These are phyloP conservation scores for Penicillium sp. DNA, from an alignment of 2,329 filamentous ascomycete genomes.

Conservation along the genomic window DNA sequence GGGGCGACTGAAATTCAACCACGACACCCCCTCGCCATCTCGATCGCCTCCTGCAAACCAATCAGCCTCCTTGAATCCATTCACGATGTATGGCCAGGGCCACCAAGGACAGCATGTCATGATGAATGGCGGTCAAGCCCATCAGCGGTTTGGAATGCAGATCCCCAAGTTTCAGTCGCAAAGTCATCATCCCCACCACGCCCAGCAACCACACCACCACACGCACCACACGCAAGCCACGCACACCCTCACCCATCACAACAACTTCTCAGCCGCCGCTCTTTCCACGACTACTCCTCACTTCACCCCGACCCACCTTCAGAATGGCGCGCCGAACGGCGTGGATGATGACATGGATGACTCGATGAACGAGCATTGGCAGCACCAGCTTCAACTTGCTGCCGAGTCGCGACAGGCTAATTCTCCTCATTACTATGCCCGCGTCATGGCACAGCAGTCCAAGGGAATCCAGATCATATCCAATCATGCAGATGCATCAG, in stretches of 20 bases:
- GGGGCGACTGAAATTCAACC: conserved; percentile 43
- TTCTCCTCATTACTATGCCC: conserved; percentile 65
- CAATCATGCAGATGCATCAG: conserved; percentile 48
- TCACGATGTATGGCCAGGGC: conserved; percentile 47
- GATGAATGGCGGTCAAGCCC: conserved; percentile 48
- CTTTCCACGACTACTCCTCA: conserved; percentile 51
- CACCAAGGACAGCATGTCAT: conserved; percentile 48
- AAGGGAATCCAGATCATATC: conserved; percentile 45
- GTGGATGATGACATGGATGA: conserved; percentile 56
- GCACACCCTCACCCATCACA: conserved; percentile 47
- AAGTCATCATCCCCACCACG: conserved; percentile 43
- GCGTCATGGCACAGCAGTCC: conserved; percentile 45
- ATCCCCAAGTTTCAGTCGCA: conserved; percentile 48
- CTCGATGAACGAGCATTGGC: conserved; percentile 70
- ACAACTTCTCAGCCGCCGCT: conserved; percentile 47
- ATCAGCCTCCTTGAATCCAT: conserved; percentile 41
- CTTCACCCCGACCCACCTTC: conserved; percentile 55
- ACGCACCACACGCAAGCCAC: conserved; percentile 41
- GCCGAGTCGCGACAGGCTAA: conserved; percentile 68
- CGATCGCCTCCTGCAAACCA: conserved; percentile 45
- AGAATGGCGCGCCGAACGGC: conserved; percentile 55
- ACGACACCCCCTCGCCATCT: conserved; percentile 48
- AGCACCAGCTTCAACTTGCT: conserved; percentile 75
- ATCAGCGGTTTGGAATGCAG: conserved; percentile 49
- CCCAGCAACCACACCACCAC: conserved; percentile 43